Percentiles rank a stretch among this genome's conserved stretches.
phyloP scores from a whole-genome alignment of 2,329 filamentous ascomycete species.

The Hypoxylon sp. region DNA sequence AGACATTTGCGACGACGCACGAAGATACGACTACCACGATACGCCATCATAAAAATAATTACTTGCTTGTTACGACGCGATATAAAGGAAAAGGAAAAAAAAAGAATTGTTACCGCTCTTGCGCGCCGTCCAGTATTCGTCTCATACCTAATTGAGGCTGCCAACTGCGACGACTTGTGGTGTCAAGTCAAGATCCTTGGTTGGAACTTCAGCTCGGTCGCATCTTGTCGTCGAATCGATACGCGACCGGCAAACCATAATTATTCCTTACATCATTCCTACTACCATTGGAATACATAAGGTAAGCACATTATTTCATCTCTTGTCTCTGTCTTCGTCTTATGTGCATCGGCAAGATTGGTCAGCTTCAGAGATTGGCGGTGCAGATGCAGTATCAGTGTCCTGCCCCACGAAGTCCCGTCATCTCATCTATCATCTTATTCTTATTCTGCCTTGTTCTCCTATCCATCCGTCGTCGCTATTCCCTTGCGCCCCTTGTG shows the following conservation, averaged over 20 bases:
- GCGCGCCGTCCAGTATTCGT: background rate
- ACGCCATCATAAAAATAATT: background rate
- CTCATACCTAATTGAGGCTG: constrained; percentile 2
- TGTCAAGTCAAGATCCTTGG: constrained; percentile 21
- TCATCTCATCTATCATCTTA: background rate
- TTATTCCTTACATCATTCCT: constrained; percentile 29
- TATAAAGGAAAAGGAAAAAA: background rate
- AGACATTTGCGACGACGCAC: background rate
- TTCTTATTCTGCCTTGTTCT: background rate
- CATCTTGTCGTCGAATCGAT: constrained; percentile 28
- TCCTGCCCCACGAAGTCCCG: background rate
- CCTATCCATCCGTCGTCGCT: background rate
- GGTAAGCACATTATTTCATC: constrained; percentile 37
- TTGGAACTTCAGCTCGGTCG: constrained; percentile 30
- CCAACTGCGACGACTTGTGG: constrained; percentile 29
- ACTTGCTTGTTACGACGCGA: background rate
- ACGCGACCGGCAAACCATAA: constrained; percentile 22
- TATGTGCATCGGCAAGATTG: too few species aligned
- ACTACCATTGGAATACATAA: constrained; percentile 27
- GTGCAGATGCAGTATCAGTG: background rate
- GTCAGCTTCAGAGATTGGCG: background rate
- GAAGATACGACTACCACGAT: background rate
- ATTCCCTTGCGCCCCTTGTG: background rate
- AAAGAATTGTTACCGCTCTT: background rate
- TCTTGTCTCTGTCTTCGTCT: constrained; percentile 5